Base-by-base conservation (phyloP, 108 stramenopile species). In the Nannochloropsis salina region DNA sequence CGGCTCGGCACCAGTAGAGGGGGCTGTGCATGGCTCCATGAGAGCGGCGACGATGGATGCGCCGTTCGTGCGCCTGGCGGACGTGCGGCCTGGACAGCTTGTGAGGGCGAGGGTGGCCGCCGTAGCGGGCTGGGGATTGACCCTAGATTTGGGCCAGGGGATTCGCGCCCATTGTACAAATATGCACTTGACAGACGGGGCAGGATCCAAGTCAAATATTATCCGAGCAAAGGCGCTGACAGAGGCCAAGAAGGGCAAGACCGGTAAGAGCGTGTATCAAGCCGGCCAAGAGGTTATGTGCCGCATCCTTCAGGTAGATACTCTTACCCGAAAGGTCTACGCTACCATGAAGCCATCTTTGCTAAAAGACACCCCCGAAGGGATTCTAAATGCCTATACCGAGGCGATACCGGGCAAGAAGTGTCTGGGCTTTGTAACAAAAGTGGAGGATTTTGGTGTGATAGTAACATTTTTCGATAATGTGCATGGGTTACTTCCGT, bases 381-480 rank as follows among this genome's bases (percentile, higher is more conserved):
- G 18, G 21, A 11, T 41, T 12, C 15, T 86, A 22, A 20, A 10
- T 22, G 21, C 22, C 6, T 43, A n/a, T 20, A 20, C 86, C n/a
- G 21, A 87, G 86, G 86, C 83, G 43, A 81, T 9, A 41, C 85
- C 43, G 21, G 90, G 90, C 41, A 42, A 18, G n/a, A 12, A 41
- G 40, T 86, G 84, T 80, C 42, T 41, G 45, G 91, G 90, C 21
- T 88, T 91, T 22, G 90, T 91, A 40, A 82, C 88, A 41, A 86
- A 89, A 20, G 87, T 90, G 21, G 86, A 83, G 6, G 43, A 86
- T 15, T 87, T 88, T 9, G 91, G 91, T n/a, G 61, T 91, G 43
- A 42, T 80, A 40, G 86, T 91, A 2, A 83, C 84, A 9, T 91
- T 91, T 45, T 91, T 86, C 84, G 87, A 45, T 15, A 87, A 85